phyloP scores from a whole-genome alignment of 768 basidiomycete genomes.

The Macrolepiota dolichaula region DNA sequence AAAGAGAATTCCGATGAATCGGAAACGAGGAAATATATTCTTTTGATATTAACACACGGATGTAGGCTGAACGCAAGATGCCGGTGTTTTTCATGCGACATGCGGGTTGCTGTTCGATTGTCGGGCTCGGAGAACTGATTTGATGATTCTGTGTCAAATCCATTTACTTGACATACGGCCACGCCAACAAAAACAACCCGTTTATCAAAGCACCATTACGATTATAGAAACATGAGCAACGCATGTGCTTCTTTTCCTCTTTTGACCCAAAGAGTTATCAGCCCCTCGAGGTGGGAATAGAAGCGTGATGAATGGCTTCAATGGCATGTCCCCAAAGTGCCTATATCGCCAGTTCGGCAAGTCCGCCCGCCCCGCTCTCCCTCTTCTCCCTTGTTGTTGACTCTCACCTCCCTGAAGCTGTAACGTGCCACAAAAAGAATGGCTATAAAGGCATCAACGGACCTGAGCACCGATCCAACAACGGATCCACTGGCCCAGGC shows the following conservation, averaged over 20 bases:
- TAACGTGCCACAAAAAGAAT: background rate
- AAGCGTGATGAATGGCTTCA: background rate
- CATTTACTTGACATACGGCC: no score
- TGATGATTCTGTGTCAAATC: no score
- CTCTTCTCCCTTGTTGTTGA: background rate
- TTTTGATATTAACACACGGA: no score
- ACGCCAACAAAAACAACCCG: background rate
- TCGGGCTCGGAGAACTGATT: no score
- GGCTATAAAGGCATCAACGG: background rate
- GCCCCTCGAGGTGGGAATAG: slow-evolving; percentile 1
- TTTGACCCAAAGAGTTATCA: background rate
- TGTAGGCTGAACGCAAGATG: no score
- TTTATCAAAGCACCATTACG: background rate
- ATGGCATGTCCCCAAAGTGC: background rate
- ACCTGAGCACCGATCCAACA: background rate
- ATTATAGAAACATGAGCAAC: background rate
- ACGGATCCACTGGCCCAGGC: slow-evolving; percentile 47
- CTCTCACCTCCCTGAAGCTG: background rate
- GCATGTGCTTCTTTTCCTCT: slow-evolving; percentile 6
- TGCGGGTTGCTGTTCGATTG: no score
- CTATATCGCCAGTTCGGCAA: background rate
- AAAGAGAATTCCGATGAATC: no score
- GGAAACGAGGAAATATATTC: no score
- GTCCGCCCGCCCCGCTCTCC: background rate
- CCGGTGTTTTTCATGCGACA: no score